Conservation (phyloP, 2,329 filamentous ascomycete species). For the Sarocladium kiliense region DNA sequence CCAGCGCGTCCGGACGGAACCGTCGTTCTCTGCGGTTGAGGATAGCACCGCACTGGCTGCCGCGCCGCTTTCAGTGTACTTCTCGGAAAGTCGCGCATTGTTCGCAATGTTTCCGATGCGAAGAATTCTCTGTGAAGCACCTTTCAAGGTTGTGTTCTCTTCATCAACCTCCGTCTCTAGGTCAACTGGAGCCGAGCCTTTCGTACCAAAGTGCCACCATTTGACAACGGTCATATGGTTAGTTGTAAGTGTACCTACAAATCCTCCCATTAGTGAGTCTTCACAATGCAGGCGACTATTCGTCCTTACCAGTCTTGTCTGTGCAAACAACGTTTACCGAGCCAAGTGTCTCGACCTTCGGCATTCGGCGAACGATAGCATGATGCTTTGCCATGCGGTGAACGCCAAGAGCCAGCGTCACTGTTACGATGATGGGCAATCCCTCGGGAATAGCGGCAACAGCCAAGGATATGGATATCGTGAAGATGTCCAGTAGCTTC, state of each 20-base stretch:
- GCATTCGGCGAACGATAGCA: constrained; percentile 91
- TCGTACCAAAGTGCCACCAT: constrained; percentile 86
- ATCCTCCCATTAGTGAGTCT: constrained; percentile 14
- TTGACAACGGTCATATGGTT: constrained; percentile 98
- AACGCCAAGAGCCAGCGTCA: constrained; percentile 90
- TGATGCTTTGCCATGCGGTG: constrained; percentile 93
- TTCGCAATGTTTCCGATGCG: constrained; percentile 96
- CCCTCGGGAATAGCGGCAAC: constrained; percentile 96
- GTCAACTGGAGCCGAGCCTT: constrained; percentile 43
- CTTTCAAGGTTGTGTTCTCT: constrained; percentile 52
- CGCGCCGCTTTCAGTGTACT: constrained; percentile 63
- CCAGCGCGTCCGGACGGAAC: constrained; percentile 74
- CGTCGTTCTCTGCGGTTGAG: constrained; percentile 62
- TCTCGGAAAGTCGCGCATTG: constrained; percentile 75
- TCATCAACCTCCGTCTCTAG: constrained; percentile 49
- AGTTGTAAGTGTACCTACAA: constrained; percentile 76
- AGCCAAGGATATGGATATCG: constrained; percentile 92
- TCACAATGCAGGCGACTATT: not conserved
- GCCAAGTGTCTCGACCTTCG: constrained; percentile 93
- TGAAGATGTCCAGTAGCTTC: constrained; percentile 88
- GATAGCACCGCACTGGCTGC: constrained; percentile 73
- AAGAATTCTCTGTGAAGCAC: constrained; percentile 71
- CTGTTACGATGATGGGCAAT: constrained; percentile 95
- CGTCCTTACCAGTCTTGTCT: constrained; percentile 77
- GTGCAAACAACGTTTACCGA: constrained; percentile 99